Percentiles rank a stretch among this genome's conserved stretches.
phyloP scores from a whole-genome alignment of 441 rosid species.

The Populus hybrid region DNA sequence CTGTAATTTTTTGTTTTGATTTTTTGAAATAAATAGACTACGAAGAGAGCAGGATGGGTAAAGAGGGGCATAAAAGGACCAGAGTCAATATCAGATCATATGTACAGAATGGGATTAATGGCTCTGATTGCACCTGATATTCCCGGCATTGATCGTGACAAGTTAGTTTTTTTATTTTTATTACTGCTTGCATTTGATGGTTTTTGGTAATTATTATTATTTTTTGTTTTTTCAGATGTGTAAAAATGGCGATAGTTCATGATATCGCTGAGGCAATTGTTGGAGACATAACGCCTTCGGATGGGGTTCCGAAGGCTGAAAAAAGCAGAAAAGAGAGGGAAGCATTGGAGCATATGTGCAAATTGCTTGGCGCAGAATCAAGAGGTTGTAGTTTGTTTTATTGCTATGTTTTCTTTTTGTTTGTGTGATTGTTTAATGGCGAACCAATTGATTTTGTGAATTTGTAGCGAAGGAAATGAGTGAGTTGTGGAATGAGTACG shows the following conservation, averaged over 20 bases:
- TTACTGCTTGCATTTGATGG: not conserved
- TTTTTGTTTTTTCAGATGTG: conserved; percentile 52
- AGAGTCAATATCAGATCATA: conserved; percentile 86
- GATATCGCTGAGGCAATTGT: conserved; percentile 98
- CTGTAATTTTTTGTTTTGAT: not conserved
- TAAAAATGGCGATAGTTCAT: conserved; percentile 93
- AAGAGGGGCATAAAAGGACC: conserved; percentile 65
- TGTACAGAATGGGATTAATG: conserved; percentile 94
- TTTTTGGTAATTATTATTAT: not conserved
- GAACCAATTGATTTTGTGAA: not conserved
- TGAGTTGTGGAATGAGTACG: conserved; percentile 84
- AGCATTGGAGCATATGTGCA: conserved; percentile 90
- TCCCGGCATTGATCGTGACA: conserved; percentile 81
- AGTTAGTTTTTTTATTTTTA: conserved; percentile 34
- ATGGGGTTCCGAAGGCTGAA: conserved; percentile 80
- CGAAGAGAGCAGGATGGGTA: conserved; percentile 86
- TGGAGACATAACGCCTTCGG: conserved; percentile 89
- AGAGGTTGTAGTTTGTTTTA: conserved; percentile 45
- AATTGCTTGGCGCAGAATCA: conserved; percentile 72
- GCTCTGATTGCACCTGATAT: conserved; percentile 71
- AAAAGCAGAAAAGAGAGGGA: conserved; percentile 76
- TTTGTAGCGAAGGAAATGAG: conserved; percentile 69
- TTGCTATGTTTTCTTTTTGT: not conserved
- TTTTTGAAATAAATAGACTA: conserved; percentile 40
- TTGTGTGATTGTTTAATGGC: not conserved